Evolutionary conservation across 306 rosid genomes (phyloP).

Genomic region (Rosa lucieae): DNA sequence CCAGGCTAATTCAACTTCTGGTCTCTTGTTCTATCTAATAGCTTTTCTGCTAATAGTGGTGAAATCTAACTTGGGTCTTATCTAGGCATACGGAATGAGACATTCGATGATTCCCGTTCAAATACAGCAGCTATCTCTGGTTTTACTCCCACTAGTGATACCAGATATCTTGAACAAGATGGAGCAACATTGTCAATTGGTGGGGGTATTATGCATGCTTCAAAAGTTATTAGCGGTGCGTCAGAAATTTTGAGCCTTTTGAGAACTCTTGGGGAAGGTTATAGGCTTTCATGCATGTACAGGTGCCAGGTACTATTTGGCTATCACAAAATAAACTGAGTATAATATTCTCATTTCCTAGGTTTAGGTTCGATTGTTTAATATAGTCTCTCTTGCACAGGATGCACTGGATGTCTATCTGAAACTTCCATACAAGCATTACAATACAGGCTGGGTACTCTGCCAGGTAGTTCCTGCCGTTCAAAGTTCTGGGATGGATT

Average conservation of each 20-base stretch:
- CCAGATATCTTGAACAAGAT: conserved; percentile 63
- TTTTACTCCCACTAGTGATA: conserved; percentile 53
- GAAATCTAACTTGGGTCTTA: conserved; percentile 16
- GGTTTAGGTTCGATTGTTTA: conserved; percentile 25
- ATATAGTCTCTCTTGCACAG: conserved; percentile 43
- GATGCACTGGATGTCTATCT: conserved; percentile 83
- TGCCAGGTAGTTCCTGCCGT: conserved; percentile 67
- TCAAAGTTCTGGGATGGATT: conserved; percentile 16
- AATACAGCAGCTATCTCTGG: conserved; percentile 51
- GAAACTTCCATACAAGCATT: conserved; percentile 90
- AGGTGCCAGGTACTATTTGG: conserved; percentile 75
- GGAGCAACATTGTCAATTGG: conserved; percentile 41
- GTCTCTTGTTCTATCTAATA: background rate
- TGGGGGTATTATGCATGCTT: conserved; percentile 52
- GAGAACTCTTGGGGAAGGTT: conserved; percentile 88
- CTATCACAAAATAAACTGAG: conserved; percentile 23
- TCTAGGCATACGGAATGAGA: conserved; percentile 70
- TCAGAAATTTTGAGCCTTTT: conserved; percentile 78
- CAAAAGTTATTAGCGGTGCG: conserved; percentile 58
- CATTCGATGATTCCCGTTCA: conserved; percentile 68
- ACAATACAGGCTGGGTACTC: conserved; percentile 96
- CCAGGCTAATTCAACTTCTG: background rate
- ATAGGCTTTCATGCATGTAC: conserved; percentile 82
- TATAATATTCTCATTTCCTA: conserved; percentile 22
- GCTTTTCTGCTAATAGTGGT: conserved; percentile 9